Conservation (phyloP, 192 early-diverging fungal genomes). For the Coemansia sp. region DNA sequence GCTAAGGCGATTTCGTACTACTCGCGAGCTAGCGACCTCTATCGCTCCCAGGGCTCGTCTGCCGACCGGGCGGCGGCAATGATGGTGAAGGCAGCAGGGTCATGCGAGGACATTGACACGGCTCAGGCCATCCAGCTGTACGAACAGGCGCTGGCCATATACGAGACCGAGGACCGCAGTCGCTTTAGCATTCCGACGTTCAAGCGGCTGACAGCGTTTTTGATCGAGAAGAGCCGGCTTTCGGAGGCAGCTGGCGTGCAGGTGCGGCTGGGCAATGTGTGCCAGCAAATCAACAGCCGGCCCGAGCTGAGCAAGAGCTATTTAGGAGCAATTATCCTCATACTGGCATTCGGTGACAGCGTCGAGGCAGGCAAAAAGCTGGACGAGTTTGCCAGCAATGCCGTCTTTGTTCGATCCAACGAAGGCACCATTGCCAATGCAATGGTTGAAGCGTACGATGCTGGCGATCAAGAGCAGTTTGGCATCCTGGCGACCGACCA, state of each 20-base stretch:
- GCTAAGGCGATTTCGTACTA: slow-evolving; percentile 23
- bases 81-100: slow-evolving; percentile 40
- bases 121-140: slow-evolving; percentile 32
- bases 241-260: slow-evolving; percentile 28
- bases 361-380: slow-evolving; percentile 41
- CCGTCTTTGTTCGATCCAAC: slow-evolving; percentile 24
- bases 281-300: slow-evolving; percentile 37
- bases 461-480: slow-evolving; percentile 42
- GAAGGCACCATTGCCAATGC: slow-evolving; percentile 32
- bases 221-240: slow-evolving; percentile 28
- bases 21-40: slow-evolving; percentile 41
- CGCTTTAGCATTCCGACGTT: slow-evolving; percentile 40
- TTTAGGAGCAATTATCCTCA: slow-evolving; percentile 26
- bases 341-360: slow-evolving; percentile 40
- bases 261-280: slow-evolving; percentile 26
- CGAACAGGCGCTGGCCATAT: slow-evolving; percentile 33
- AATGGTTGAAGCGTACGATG: slow-evolving; percentile 35
- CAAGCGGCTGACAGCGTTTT: slow-evolving; percentile 18
- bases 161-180: slow-evolving; percentile 42
- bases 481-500: slow-evolving; percentile 15
- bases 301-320: slow-evolving; percentile 30
- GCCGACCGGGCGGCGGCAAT: slow-evolving; percentile 39
- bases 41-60: slow-evolving; percentile 36
- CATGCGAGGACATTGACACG: slow-evolving; percentile 33
- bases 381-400: slow-evolving; percentile 32